These are phyloP conservation scores for Gorgonomyces haynaldii DNA, from an alignment of 192 early-diverging fungal genomes.

Conservation along the genomic window DNA sequence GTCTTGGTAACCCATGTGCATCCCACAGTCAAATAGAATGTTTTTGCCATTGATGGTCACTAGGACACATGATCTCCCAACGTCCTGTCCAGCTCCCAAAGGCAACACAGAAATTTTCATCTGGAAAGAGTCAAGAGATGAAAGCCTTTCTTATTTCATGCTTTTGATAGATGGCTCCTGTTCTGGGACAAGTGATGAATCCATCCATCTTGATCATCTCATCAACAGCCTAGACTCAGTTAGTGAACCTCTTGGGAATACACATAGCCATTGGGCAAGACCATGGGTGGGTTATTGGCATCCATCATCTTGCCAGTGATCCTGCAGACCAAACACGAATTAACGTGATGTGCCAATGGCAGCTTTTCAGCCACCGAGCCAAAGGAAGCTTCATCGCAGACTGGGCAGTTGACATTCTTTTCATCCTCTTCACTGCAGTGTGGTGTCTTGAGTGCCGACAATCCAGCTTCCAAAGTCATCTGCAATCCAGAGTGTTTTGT, in stretches of 20 bases:
- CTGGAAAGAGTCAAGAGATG: conserved; percentile 7
- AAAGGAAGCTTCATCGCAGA: conserved; percentile 75
- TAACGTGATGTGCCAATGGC: conserved; percentile 89
- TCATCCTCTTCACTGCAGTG: conserved; percentile 66
- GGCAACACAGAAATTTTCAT: conserved; percentile 65
- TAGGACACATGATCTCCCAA: conserved; percentile 86
- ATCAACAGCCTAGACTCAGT: conserved; percentile 4
- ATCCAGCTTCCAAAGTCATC: conserved; percentile 86
- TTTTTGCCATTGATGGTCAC: conserved; percentile 94
- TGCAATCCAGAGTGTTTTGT: conserved; percentile 74
- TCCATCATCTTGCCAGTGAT: conserved; percentile 89
- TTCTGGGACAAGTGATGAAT: conserved; percentile 3
- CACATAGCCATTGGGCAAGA: conserved; percentile 90
- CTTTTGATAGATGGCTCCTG: neutral
- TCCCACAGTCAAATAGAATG: conserved; percentile 51
- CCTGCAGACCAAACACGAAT: conserved; percentile 87
- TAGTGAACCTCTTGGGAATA: conserved; percentile 66
- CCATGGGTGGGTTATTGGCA: conserved; percentile 92
- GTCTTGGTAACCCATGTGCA: conserved; percentile 1
- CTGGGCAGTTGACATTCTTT: conserved; percentile 88
- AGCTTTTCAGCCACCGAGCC: conserved; percentile 72
- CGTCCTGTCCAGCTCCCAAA: conserved; percentile 95
- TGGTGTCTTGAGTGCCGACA: conserved; percentile 86
- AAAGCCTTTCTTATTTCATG: conserved; percentile 9
- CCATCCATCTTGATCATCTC: conserved; percentile 6